Evolutionary conservation across 2,329 filamentous ascomycete genomes (phyloP).

Genomic region (Achaetomium macrosporum): DNA sequence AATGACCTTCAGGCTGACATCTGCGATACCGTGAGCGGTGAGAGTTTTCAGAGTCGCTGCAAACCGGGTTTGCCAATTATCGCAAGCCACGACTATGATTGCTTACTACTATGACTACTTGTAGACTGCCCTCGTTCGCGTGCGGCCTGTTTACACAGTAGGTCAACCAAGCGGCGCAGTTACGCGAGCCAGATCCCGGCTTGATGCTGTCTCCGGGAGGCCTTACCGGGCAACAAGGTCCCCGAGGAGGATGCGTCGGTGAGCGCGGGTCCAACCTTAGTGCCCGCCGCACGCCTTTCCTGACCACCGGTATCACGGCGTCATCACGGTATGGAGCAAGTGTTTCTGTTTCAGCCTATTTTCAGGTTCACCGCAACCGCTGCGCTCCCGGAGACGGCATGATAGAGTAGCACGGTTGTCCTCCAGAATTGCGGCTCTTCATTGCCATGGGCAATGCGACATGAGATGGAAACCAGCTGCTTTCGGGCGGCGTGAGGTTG

Average conservation of each 20-base stretch:
- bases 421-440: slow-evolving; percentile 3
- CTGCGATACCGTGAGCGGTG: slow-evolving; percentile 3
- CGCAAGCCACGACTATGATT: not conserved
- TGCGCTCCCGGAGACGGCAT: not conserved
- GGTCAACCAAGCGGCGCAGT: slow-evolving; percentile 9
- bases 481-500: not conserved
- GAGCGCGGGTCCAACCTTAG: slow-evolving; percentile 7
- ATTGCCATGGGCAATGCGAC: slow-evolving; percentile 2
- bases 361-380: not conserved
- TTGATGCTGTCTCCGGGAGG: not conserved
- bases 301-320: not conserved
- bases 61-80: not conserved
- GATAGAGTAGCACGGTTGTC: not conserved
- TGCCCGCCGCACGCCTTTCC: slow-evolving; percentile 1
- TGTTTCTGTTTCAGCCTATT: slow-evolving; percentile 10
- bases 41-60: not conserved
- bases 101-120: not conserved
- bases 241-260: not conserved
- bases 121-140: not conserved
- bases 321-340: not conserved
- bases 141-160: not conserved
- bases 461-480: not conserved
- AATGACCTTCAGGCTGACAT: not conserved
- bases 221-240: slow-evolving; percentile 5
- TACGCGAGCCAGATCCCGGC: not conserved